Percentiles rank a stretch among this genome's conserved stretches.
These are phyloP conservation scores for Aspergillus puulaauensis DNA, from an alignment of 2,329 filamentous ascomycete genomes.

Conservation along the genomic window DNA sequence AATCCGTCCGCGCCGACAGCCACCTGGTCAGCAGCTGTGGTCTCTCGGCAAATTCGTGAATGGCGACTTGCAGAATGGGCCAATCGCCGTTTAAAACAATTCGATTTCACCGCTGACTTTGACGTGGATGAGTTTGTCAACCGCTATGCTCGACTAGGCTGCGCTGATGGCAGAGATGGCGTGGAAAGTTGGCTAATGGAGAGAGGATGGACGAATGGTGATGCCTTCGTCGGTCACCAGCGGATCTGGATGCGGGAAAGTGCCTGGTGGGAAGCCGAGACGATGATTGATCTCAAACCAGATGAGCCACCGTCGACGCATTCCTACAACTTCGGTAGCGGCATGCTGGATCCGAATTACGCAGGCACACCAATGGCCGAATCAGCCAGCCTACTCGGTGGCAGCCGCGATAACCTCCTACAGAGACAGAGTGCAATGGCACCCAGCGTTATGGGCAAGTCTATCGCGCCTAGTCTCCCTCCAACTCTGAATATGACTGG, in stretches of 20 bases:
- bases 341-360: constrained; percentile 66
- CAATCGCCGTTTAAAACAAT: constrained; percentile 82
- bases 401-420: constrained; percentile 67
- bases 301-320: constrained; percentile 47
- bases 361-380: constrained; percentile 58
- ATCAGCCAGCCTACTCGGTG: constrained; percentile 58
- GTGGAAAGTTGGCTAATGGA: constrained; percentile 94
- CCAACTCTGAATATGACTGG: constrained; percentile 64
- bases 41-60: constrained; percentile 87
- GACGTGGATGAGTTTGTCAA: constrained; percentile 88
- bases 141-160: constrained; percentile 80
- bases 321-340: constrained; percentile 54
- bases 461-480: constrained; percentile 47
- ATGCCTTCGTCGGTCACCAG: constrained; percentile 86
- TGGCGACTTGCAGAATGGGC: constrained; percentile 97
- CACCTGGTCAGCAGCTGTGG: constrained; percentile 87
- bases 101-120: constrained; percentile 97
- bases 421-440: constrained; percentile 49
- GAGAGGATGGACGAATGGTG: constrained; percentile 96
- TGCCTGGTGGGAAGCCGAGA: constrained; percentile 97
- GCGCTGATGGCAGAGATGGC: constrained; percentile 84
- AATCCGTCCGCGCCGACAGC: constrained; percentile 70
- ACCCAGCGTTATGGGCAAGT: constrained; percentile 53
- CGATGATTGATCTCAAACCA: constrained; percentile 86
- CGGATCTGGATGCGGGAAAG: constrained; percentile 93